A percentile compares a stretch with the other conserved stretches of the same genome.
Evolutionary conservation across 352 stramenopile genomes (phyloP).

Genomic region (Pelagophyceae sp.): DNA sequence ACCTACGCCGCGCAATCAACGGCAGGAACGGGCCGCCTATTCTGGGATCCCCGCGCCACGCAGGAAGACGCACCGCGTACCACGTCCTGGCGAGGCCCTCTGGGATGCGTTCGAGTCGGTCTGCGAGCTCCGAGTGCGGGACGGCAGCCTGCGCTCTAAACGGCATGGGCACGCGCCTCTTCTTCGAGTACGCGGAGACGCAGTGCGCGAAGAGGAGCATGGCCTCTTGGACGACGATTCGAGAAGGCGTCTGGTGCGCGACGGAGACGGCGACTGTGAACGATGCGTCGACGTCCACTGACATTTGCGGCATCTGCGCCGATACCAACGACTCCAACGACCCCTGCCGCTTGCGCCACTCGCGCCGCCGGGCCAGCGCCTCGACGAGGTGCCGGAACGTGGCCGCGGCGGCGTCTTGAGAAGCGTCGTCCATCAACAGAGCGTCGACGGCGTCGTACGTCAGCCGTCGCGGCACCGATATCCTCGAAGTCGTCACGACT

Average conservation of each 20-base stretch:
- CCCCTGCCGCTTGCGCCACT: neutral
- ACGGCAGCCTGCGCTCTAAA: constrained; percentile 22
- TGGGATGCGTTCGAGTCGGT: no score
- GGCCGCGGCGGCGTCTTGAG: neutral
- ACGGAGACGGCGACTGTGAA: neutral
- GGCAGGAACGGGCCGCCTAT: no score
- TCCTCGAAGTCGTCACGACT: constrained; percentile 7
- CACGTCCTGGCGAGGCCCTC: no score
- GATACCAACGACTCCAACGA: neutral
- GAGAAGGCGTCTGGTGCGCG: neutral
- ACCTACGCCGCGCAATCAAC: no score
- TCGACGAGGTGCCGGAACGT: neutral
- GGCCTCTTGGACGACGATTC: neutral
- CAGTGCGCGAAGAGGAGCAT: constrained; percentile 10
- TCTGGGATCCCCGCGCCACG: no score
- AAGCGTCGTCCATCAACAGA: no score
- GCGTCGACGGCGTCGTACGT: constrained; percentile 25
- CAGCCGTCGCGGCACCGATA: constrained; percentile 21
- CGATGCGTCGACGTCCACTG: neutral
- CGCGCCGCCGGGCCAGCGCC: no score
- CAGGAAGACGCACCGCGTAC: no score
- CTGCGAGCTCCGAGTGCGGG: constrained; percentile 19
- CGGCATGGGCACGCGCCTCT: constrained; percentile 22
- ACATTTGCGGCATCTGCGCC: neutral
- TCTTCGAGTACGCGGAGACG: constrained; percentile 18